These are phyloP conservation scores for slime mould (Dictyostelium discoideum) DNA, from an alignment of 78 protist species.

Conservation along the genomic window DNA sequence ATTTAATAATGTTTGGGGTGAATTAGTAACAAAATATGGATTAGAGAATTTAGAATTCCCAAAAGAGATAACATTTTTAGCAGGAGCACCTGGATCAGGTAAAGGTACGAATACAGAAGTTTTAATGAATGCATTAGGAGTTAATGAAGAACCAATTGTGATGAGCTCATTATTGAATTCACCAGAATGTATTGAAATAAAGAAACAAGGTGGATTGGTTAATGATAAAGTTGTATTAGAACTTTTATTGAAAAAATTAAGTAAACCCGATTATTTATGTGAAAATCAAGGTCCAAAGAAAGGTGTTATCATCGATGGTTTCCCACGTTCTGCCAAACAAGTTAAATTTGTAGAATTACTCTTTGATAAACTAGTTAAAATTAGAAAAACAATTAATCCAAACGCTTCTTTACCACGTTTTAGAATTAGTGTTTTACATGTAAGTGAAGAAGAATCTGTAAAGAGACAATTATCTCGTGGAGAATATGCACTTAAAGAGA, in stretches of 20 bases:
- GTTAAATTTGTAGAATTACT: constrained; percentile 41
- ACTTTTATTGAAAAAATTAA: not conserved
- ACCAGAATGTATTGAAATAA: constrained; percentile 46
- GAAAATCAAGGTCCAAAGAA: not conserved
- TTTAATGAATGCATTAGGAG: not conserved
- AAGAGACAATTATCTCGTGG: constrained; percentile 48
- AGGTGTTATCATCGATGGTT: constrained; percentile 52
- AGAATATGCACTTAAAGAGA: constrained; percentile 11
- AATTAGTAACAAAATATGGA: constrained; percentile 30
- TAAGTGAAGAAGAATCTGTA: constrained; percentile 41
- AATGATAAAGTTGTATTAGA: constrained; percentile 50
- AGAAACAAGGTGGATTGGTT: constrained; percentile 53
- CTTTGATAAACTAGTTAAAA: constrained; percentile 10
- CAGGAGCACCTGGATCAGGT: constrained; percentile 72
- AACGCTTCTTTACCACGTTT: constrained; percentile 39
- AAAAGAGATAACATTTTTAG: constrained; percentile 17
- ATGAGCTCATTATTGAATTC: constrained; percentile 42
- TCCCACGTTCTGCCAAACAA: constrained; percentile 62
- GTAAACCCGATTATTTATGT: constrained; percentile 19
- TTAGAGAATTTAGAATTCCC: constrained; percentile 44
- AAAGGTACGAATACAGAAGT: constrained; percentile 49
- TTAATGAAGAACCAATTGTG: constrained; percentile 36
- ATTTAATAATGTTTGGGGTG: constrained; percentile 28
- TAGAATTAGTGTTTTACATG: constrained; percentile 50
- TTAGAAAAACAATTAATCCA: constrained; percentile 18